Evolutionary conservation across 2,329 filamentous ascomycete species (phyloP).

Genomic region (Ophiognomonia clavigignenti-juglandacearum): DNA sequence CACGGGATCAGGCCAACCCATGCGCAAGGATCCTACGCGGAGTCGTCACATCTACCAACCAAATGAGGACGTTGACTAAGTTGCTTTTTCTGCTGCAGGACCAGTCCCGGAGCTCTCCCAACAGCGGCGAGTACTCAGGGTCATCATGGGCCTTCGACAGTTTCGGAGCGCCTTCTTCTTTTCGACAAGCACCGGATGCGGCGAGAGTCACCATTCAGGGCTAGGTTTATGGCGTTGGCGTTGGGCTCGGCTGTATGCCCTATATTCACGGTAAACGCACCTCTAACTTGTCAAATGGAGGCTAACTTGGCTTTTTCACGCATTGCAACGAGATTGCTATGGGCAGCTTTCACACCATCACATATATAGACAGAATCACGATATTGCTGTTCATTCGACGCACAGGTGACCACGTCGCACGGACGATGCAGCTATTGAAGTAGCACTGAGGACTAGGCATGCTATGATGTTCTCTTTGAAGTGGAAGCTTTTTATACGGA

Average conservation of each 20-base stretch:
- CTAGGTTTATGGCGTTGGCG: slow-evolving; percentile 9
- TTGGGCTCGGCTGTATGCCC: slow-evolving; percentile 15
- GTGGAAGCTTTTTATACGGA: no score
- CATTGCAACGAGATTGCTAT: slow-evolving; percentile 6
- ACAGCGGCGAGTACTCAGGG: background rate
- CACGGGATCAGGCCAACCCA: slow-evolving; percentile 88
- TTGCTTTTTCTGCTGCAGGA: slow-evolving; percentile 20
- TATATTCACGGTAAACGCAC: slow-evolving; percentile 16
- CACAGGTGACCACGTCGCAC: background rate
- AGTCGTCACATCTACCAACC: slow-evolving; percentile 81
- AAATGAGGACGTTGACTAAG: slow-evolving; percentile 67
- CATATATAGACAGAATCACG: slow-evolving; percentile 5
- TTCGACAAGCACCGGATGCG: background rate
- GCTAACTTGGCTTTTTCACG: slow-evolving; percentile 16
- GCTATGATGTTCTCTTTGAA: no score
- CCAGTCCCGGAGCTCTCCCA: slow-evolving; percentile 5
- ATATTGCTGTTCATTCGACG: background rate
- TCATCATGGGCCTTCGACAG: background rate
- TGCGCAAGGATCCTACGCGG: slow-evolving; percentile 86
- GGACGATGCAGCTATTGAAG: background rate
- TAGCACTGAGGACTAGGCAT: no score
- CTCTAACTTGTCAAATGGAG: slow-evolving; percentile 16
- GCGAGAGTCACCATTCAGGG: background rate
- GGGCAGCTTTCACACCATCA: slow-evolving; percentile 3
- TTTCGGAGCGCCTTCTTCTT: background rate